Evolutionary conservation across 2,329 filamentous ascomycete genomes (phyloP).

Genomic region (Trichoderma lentiforme): DNA sequence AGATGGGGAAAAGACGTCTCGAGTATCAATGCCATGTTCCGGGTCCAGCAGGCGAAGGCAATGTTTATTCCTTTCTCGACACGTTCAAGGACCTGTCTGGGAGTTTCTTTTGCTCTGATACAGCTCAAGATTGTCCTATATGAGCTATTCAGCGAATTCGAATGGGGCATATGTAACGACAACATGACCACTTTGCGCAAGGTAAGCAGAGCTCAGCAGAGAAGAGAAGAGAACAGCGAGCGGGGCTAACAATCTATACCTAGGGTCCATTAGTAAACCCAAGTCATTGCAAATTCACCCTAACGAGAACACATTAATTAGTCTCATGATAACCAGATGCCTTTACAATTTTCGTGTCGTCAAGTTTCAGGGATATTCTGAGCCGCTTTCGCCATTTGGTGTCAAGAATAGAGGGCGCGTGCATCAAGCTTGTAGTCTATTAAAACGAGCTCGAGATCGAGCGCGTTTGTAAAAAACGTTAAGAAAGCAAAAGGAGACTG

Average conservation of each 20-base stretch:
- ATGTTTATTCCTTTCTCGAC: neutral
- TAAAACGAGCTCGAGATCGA: too few relatives aligned
- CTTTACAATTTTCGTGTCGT: too few relatives aligned
- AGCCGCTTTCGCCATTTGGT: too few relatives aligned
- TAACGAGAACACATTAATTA: rapidly evolving
- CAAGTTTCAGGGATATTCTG: too few relatives aligned
- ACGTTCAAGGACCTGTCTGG: neutral
- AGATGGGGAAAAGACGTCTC: neutral
- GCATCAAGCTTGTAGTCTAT: too few relatives aligned
- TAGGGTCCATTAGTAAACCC: neutral
- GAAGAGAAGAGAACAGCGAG: neutral
- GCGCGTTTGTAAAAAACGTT: too few relatives aligned
- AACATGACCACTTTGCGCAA: neutral
- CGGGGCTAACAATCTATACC: neutral
- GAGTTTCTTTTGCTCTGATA: neutral
- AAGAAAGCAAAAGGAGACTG: too few relatives aligned
- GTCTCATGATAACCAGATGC: neutral
- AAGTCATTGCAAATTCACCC: neutral
- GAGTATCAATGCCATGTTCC: neutral
- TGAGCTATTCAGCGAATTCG: neutral
- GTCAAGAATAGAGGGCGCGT: too few relatives aligned
- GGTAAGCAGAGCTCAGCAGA: neutral
- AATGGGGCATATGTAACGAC: neutral
- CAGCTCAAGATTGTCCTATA: neutral
- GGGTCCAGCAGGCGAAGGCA: neutral